These are phyloP conservation scores for Alternaria ethzedia DNA, from an alignment of 2,329 filamentous ascomycete species.

Conservation along the genomic window DNA sequence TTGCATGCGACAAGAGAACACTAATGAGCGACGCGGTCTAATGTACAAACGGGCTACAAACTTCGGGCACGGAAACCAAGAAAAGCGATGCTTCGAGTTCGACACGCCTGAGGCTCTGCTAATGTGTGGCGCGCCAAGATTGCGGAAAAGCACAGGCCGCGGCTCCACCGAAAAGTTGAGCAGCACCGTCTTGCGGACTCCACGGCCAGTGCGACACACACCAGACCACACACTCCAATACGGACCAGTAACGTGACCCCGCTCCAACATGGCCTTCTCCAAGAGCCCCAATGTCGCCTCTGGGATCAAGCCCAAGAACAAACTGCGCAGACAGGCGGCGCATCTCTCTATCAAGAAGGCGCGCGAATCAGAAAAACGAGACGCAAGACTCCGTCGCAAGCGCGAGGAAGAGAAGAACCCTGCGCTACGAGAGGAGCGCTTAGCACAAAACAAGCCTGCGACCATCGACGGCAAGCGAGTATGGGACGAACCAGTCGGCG, in stretches of 20 bases:
- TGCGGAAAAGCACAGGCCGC: constrained; percentile 10
- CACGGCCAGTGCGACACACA: neutral
- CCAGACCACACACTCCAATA: neutral
- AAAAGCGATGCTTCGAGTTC: constrained; percentile 11
- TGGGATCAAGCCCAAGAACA: constrained; percentile 71
- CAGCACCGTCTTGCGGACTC: neutral
- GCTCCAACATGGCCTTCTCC: constrained; percentile 56
- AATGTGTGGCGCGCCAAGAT: constrained; percentile 12
- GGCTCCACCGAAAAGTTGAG: constrained; percentile 24
- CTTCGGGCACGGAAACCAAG: neutral
- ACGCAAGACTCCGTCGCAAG: constrained; percentile 77
- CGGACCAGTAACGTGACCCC: neutral
- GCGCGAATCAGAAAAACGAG: constrained; percentile 75
- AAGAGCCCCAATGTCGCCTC: constrained; percentile 55
- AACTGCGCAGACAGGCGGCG: constrained; percentile 77
- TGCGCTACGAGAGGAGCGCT: constrained; percentile 72
- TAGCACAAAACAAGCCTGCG: constrained; percentile 76
- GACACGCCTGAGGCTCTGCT: neutral
- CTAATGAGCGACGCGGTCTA: constrained; percentile 21
- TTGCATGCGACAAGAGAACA: constrained; percentile 29
- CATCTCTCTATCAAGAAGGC: constrained; percentile 81
- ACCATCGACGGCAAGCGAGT: constrained; percentile 62
- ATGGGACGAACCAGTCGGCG: constrained; percentile 71
- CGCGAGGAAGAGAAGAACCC: constrained; percentile 88
- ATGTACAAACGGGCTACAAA: constrained; percentile 23